These are phyloP conservation scores for Xylaria scruposa DNA, from an alignment of 495 filamentous ascomycete species.

Conservation along the genomic window DNA sequence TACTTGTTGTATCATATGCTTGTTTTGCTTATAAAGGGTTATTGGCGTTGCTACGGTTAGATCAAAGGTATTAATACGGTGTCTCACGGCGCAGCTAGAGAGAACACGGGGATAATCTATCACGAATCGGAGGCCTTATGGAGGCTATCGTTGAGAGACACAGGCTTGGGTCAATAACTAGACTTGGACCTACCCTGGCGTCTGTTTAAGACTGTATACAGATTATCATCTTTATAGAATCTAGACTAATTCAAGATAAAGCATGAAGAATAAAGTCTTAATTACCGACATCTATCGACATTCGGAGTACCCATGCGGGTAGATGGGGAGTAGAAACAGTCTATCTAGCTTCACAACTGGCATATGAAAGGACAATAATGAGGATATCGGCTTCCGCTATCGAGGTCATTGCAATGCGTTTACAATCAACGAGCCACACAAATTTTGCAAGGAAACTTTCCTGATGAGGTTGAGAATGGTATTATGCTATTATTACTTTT, in stretches of 20 bases:
- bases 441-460: neutral
- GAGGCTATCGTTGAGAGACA: neutral
- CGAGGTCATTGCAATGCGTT: neutral
- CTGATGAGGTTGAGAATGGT: neutral
- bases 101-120: neutral
- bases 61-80: neutral
- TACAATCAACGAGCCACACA: neutral
- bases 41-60: neutral
- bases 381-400: neutral
- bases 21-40: neutral
- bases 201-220: neutral
- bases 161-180: neutral
- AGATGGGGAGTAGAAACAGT: neutral
- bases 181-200: neutral
- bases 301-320: neutral
- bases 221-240: neutral
- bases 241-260: neutral
- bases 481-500: neutral
- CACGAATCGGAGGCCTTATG: too few relatives aligned
- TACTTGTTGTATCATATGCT: slow-evolving; percentile 7
- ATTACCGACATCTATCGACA: neutral
- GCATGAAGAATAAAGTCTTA: neutral
- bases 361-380: neutral
- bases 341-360: neutral
- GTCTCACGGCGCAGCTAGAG: neutral